Evolutionary conservation across 2,329 filamentous ascomycete genomes (phyloP), one percentile per base, ranked within the genome.

Genomic region (Fusarium vanettenii): DNA sequence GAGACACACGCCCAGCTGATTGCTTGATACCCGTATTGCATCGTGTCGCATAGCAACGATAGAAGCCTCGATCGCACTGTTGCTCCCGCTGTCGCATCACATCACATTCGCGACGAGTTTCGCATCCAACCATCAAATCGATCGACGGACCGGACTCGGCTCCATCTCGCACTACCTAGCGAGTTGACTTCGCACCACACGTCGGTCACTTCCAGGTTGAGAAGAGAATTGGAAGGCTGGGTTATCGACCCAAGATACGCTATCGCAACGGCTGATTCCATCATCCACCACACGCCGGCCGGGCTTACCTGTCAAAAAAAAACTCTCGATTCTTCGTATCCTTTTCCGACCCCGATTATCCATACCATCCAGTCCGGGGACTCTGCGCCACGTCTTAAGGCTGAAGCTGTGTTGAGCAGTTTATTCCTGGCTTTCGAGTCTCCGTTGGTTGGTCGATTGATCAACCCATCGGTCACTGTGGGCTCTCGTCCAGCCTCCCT

Each of bases 371-470:
- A 52, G 45, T 52, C 63, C 48, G 63, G 31, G n/a, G 52, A 50
- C 69, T 75, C 55, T 72, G 52, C 72, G 72, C 72, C 72, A 75
- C 72, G 64, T 66, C 63, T 72, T 52, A n/a, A 20, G 57, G 29
- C 31, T 63, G 35, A 52, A 39, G 35, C 33, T 45, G 45, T 67
- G 62, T 31, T 64, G 43, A 41, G 60, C 33, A 52, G 57, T 56
- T 39, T 64, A 33, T 52, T 60, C 45, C 20, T 20, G 64, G 43
- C 43, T 35, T 16, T 74, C 64, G 50, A 60, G 48, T 48, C 39
- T 48, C 29, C 45, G 48, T 50, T 50, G 45, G 43, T 39, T 33
- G 27, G 60, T 61, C 43, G 67, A 64, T 65, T 50, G 20, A 35
- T 55, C 20, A 27, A 59, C 20, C 43, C n/a, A n/a, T n/a, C n/a